Percentiles rank a stretch among this genome's conserved stretches.
phyloP scores from a whole-genome alignment of 139 green algal species.

The Chlorella sp. region DNA sequence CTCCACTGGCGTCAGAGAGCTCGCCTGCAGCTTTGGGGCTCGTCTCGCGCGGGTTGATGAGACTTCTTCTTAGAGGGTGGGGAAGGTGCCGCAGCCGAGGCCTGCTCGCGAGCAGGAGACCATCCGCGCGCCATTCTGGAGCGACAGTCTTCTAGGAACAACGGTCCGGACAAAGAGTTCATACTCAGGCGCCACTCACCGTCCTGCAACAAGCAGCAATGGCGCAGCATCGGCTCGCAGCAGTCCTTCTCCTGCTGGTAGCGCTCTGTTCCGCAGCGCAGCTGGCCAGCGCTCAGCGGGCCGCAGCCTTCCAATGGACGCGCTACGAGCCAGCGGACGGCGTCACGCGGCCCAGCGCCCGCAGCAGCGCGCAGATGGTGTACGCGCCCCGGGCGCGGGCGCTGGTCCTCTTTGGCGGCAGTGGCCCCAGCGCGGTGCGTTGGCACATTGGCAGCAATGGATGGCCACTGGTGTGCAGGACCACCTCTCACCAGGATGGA shows the following conservation, averaged over 20 bases:
- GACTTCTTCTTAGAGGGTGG: too few species aligned
- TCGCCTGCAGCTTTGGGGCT: too few species aligned
- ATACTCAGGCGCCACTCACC: neutral
- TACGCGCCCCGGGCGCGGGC: neutral
- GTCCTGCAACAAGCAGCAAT: neutral
- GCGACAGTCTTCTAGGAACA: too few species aligned
- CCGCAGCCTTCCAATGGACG: too few species aligned
- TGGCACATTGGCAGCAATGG: neutral
- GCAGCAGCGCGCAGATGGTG: neutral
- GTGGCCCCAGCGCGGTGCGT: neutral
- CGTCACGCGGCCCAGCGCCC: neutral
- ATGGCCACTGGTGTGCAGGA: neutral
- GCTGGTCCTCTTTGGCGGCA: neutral
- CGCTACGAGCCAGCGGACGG: neutral
- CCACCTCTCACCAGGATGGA: too few species aligned
- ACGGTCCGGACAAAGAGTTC: neutral
- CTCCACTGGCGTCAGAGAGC: too few species aligned
- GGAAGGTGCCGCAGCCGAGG: too few species aligned
- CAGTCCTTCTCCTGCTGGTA: neutral
- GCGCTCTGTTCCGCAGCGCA: neutral
- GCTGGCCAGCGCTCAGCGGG: too few species aligned
- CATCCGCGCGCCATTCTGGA: too few species aligned
- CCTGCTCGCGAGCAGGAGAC: too few species aligned
- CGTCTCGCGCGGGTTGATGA: too few species aligned
- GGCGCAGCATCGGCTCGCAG: too few species aligned